Percentiles rank a stretch among this genome's conserved stretches.
phyloP scores from a whole-genome alignment of 306 rosid genomes.

The Boehmeria nivea region DNA sequence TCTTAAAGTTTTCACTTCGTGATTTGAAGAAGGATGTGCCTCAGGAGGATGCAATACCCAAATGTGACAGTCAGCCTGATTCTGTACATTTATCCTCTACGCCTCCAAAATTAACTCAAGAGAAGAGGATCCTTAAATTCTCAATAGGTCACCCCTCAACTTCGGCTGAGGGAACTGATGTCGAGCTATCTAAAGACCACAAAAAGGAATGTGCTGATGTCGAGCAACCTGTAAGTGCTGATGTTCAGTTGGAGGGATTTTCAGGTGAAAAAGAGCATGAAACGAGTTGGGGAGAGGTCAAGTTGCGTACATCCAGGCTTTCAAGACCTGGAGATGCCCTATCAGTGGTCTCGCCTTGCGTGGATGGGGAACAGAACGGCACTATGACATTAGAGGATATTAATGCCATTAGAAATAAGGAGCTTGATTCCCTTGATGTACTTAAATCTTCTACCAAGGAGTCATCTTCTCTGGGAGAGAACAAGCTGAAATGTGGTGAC shows the following conservation, averaged over 20 bases:
- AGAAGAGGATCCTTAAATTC: conserved; percentile 18
- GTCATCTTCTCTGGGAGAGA: conserved; percentile 19
- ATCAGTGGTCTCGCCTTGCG: conserved; percentile 32
- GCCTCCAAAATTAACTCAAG: conserved; percentile 23
- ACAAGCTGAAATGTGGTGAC: conserved; percentile 22
- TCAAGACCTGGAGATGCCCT: conserved; percentile 36
- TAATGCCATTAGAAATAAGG: conserved; percentile 21
- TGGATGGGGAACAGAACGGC: conserved; percentile 31
- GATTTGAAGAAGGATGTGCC: conserved; percentile 55
- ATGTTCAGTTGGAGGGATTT: no score
- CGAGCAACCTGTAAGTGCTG: conserved; percentile 22
- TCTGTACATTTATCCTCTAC: conserved; percentile 31
- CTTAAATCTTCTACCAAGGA: conserved; percentile 23
- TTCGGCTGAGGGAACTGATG: conserved; percentile 17
- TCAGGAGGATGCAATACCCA: conserved; percentile 12
- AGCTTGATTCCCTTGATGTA: conserved; percentile 7
- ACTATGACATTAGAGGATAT: conserved; percentile 20
- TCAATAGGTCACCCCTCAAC: conserved; percentile 26
- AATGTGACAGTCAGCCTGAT: conserved; percentile 34
- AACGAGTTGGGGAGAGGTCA: conserved; percentile 31
- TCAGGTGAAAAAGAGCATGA: conserved; percentile 28
- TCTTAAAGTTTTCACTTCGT: conserved; percentile 58
- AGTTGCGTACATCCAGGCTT: conserved; percentile 25
- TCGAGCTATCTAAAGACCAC: conserved; percentile 25
- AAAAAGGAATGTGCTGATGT: conserved; percentile 28